phyloP scores from a whole-genome alignment of 257 asterid genomes.

The Nyctanthes arbortristis region DNA sequence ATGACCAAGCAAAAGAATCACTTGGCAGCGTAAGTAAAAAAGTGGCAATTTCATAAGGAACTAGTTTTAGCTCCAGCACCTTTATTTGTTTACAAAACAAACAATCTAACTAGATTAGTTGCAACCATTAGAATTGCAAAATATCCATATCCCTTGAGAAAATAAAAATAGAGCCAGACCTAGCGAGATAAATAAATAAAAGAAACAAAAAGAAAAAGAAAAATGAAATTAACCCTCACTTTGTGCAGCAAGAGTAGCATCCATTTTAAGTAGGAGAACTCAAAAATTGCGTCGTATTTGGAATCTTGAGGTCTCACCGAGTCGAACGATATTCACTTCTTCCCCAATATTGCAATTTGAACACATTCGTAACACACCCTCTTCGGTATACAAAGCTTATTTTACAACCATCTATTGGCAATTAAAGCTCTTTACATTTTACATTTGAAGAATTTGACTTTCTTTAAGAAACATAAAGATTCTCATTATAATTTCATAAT shows the following conservation, averaged over 20 bases:
- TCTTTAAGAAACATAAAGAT: neutral
- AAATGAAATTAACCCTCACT: no score
- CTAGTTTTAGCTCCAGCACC: neutral
- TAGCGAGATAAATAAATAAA: no score
- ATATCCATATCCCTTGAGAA: neutral
- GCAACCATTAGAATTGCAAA: neutral
- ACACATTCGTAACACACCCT: neutral
- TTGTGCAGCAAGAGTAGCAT: neutral
- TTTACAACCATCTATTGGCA: neutral
- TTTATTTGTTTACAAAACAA: neutral
- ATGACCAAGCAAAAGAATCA: constrained; percentile 7
- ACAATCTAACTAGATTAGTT: neutral
- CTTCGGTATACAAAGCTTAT: neutral
- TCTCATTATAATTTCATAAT: no score
- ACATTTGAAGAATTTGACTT: neutral
- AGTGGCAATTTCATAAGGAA: neutral
- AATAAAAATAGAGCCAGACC: no score
- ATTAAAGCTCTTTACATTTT: neutral
- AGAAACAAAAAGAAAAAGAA: no score
- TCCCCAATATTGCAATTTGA: neutral
- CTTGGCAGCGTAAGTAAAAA: neutral
- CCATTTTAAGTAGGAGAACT: neutral
- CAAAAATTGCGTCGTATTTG: neutral
- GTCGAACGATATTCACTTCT: neutral
- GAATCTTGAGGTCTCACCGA: neutral